phyloP scores from a whole-genome alignment of 1,284 basidiomycete genomes.

The Ganoderma resinaceum region DNA sequence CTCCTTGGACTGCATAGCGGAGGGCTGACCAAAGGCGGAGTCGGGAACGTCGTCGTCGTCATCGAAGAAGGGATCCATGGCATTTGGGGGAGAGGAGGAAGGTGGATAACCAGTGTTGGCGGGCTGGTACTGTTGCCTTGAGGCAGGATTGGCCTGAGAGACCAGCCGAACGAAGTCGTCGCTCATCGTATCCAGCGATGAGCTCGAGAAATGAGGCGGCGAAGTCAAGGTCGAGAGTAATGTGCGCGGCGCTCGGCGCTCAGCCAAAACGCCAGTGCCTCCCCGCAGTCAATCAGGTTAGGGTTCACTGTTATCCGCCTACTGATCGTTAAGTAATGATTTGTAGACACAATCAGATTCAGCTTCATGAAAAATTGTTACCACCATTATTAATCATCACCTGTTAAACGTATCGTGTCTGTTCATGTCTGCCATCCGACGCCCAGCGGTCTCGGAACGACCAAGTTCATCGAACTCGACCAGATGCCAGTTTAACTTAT shows the following conservation, averaged over 20 bases:
- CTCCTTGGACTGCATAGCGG: slow-evolving; percentile 72
- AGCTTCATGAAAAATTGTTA: not conserved
- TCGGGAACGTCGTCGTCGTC: slow-evolving; percentile 70
- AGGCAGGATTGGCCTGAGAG: slow-evolving; percentile 74
- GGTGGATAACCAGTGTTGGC: slow-evolving; percentile 66
- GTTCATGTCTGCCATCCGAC: too few relatives aligned
- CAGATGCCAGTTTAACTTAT: too few relatives aligned
- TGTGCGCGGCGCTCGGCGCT: not conserved
- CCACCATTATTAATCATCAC: not conserved
- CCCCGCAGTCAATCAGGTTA: slow-evolving; percentile 1
- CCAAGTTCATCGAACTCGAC: not conserved
- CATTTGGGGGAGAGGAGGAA: slow-evolving; percentile 41
- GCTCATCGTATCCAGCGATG: slow-evolving; percentile 54
- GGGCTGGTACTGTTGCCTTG: slow-evolving; percentile 59
- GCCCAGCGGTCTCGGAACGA: too few relatives aligned
- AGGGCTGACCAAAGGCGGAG: slow-evolving; percentile 65
- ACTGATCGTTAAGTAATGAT: not conserved
- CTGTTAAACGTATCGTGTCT: too few relatives aligned
- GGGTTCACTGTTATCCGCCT: not conserved
- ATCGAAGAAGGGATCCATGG: slow-evolving; percentile 82
- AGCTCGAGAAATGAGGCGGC: slow-evolving; percentile 21
- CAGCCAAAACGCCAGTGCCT: not conserved
- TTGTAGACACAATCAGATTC: not conserved
- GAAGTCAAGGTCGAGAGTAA: slow-evolving; percentile 17
- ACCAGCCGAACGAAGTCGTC: slow-evolving; percentile 82